Evolutionary conservation across 345 rosid species (phyloP).

Genomic region (Moringa oleifera): DNA sequence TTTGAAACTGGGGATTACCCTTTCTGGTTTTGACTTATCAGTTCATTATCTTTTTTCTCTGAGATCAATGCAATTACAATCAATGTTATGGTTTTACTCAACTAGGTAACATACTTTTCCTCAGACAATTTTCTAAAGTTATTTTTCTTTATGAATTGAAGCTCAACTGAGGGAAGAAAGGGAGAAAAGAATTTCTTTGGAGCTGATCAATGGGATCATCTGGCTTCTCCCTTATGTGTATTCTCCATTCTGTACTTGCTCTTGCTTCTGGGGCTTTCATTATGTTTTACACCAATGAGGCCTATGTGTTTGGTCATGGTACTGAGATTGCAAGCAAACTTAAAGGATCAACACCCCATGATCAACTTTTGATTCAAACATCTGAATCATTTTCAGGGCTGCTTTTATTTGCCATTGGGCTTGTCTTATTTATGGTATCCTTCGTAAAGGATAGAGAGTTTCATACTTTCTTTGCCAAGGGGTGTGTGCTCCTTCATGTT

Average conservation of each 20-base stretch:
- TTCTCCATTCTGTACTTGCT: conserved; percentile 74
- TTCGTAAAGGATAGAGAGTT: conserved; percentile 75
- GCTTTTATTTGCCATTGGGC: conserved; percentile 74
- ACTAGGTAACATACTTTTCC: not conserved
- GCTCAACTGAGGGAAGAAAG: not conserved
- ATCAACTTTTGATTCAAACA: conserved; percentile 78
- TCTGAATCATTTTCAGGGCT: conserved; percentile 88
- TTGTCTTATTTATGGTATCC: conserved; percentile 73
- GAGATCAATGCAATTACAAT: not conserved
- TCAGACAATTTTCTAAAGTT: no score
- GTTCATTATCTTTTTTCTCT: not conserved
- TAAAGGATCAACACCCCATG: conserved; percentile 85
- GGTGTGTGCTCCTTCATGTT: conserved; percentile 67
- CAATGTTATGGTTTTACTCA: not conserved
- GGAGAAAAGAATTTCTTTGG: not conserved
- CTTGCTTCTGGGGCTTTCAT: conserved; percentile 62
- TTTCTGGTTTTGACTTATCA: not conserved
- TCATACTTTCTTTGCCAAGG: conserved; percentile 77
- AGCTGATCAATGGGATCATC: conserved; percentile 26
- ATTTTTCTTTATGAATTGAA: no score
- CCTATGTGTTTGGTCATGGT: conserved; percentile 56
- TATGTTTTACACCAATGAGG: conserved; percentile 75
- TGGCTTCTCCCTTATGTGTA: conserved; percentile 42
- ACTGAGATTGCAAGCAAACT: conserved; percentile 56
- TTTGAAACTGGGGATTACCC: not conserved